These are phyloP conservation scores for Psophocarpus tetragonolobus DNA, from an alignment of 306 rosid species.

Conservation along the genomic window DNA sequence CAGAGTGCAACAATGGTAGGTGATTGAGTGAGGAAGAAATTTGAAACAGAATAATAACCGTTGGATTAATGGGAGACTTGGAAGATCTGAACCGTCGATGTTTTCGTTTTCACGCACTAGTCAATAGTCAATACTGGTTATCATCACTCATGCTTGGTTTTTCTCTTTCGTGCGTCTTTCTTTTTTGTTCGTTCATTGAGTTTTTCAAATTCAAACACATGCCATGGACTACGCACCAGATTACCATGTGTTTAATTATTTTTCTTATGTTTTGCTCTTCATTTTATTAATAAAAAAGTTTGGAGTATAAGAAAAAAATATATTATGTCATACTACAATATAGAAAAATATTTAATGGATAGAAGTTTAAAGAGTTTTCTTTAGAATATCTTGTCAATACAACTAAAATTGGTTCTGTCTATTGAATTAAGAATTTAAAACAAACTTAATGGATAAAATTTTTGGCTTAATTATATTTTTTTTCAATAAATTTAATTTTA, in stretches of 20 bases:
- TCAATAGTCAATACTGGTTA: not conserved
- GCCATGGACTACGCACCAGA: not conserved
- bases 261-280: not conserved
- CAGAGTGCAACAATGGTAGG: conserved; percentile 29
- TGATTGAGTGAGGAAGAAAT: conserved; percentile 3
- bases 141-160: not conserved
- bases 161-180: not conserved
- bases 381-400: not conserved
- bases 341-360: not conserved
- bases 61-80: conserved; percentile 34
- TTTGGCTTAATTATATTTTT: too few relatives aligned
- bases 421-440: too few relatives aligned
- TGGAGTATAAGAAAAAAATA: not conserved
- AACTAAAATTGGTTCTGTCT: too few relatives aligned
- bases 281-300: too few relatives aligned
- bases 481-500: too few relatives aligned
- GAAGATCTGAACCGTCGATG: not conserved
- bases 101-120: not conserved
- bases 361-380: not conserved
- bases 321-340: not conserved
- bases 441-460: too few relatives aligned
- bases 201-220: not conserved
- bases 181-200: not conserved
- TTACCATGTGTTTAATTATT: not conserved
- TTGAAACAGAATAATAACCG: conserved; percentile 40